Conservation (phyloP, 805 yeast species). For the Hanseniaspora meyeri region DNA sequence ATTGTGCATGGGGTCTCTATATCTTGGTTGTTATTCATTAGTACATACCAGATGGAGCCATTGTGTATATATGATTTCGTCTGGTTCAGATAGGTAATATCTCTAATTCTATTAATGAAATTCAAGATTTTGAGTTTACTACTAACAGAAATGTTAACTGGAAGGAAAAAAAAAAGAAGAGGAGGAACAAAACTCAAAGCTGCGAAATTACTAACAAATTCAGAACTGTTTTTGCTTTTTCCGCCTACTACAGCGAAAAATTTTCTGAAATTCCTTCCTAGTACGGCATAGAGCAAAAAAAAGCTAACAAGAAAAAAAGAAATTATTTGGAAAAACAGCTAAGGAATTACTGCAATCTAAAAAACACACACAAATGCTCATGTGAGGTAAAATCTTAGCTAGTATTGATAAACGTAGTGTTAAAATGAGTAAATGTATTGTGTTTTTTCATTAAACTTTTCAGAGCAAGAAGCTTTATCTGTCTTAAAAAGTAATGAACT, state of each 20-base stretch:
- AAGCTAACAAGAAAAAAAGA: background rate
- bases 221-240: background rate
- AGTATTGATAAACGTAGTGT: no score
- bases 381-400: background rate
- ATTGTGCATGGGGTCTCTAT: background rate
- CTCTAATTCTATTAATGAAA: background rate
- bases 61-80: slow-evolving; percentile 21
- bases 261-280: background rate
- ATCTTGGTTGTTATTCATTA: background rate
- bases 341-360: no score
- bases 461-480: no score
- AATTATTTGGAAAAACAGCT: no score
- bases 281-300: background rate
- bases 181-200: background rate
- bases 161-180: no score
- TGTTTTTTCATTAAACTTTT: no score
- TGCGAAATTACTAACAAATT: background rate
- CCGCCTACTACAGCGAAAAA: background rate
- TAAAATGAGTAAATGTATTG: no score
- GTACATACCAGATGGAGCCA: slow-evolving; percentile 39
- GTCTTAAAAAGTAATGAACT: background rate
- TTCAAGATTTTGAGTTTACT: background rate
- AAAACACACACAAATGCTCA: background rate
- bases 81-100: slow-evolving; percentile 13
- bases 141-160: no score